A percentile compares a stretch with the other conserved stretches of the same genome.
Conservation (phyloP, 208 protist genomes). For the Porcisia deanei region DNA sequence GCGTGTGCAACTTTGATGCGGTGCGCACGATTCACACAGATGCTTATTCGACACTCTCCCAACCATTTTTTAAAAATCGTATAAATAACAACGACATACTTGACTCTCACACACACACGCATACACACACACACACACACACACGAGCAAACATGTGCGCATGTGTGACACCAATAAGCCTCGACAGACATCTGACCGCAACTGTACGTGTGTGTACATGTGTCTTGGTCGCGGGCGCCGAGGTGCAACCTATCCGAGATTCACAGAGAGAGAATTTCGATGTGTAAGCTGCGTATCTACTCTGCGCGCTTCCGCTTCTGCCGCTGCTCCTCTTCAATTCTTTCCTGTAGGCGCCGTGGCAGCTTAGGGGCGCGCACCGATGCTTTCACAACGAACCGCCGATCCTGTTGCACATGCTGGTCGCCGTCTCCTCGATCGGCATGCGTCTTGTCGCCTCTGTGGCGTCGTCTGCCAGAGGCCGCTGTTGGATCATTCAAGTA, state of each 20-base stretch:
- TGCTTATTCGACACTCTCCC: background rate
- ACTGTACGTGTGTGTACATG: background rate
- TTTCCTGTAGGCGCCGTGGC: constrained; percentile 49
- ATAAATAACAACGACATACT: background rate
- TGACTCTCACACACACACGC: background rate
- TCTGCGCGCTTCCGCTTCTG: constrained; percentile 36
- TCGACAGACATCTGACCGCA: background rate
- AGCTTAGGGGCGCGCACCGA: constrained; percentile 59
- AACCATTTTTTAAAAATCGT: background rate
- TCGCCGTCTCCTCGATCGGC: background rate
- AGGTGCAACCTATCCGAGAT: background rate
- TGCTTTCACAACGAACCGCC: constrained; percentile 54
- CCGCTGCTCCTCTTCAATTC: constrained; percentile 17
- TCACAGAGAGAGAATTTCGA: background rate
- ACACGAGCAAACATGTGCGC: background rate
- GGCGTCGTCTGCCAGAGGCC: background rate
- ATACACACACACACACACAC: background rate
- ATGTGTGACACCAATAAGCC: no score
- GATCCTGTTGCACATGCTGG: constrained; percentile 7
- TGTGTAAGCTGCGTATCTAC: background rate
- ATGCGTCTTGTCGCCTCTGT: background rate
- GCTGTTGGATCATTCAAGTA: constrained; percentile 34
- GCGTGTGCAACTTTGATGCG: background rate
- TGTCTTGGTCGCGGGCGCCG: background rate
- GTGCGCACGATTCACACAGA: background rate